These are phyloP conservation scores for Coniochaeta pulveracea DNA, from an alignment of 2,329 filamentous ascomycete species.

Conservation along the genomic window DNA sequence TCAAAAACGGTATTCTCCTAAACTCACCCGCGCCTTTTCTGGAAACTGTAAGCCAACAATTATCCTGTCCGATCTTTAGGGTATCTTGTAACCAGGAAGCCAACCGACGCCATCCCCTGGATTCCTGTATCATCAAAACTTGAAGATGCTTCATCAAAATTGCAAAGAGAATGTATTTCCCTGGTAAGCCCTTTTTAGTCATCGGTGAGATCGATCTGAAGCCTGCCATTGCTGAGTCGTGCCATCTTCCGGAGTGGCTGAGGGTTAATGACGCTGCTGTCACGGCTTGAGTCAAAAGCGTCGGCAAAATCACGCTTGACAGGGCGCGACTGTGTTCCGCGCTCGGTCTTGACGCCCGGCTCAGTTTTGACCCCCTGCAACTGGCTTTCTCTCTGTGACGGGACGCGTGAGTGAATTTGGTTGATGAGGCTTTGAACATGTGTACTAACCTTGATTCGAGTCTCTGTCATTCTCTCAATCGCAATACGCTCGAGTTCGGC, in stretches of 20 bases:
- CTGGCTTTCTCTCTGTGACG: too few species aligned
- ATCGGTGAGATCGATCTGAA: neutral
- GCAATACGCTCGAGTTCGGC: neutral
- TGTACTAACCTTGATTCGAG: conserved; percentile 1
- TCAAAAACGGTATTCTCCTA: too few species aligned
- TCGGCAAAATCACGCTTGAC: conserved; percentile 3
- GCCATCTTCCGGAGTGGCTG: neutral
- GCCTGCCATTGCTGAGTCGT: neutral
- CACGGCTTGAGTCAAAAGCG: neutral
- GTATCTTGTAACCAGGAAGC: too few species aligned
- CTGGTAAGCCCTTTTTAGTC: neutral
- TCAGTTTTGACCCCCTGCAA: neutral
- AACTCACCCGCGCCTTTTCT: too few species aligned
- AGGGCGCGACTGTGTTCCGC: too few species aligned
- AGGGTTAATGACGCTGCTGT: neutral
- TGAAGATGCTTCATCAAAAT: too few species aligned
- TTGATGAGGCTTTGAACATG: too few species aligned
- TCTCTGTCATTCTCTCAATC: neutral
- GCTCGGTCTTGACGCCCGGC: neutral
- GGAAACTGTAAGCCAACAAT: too few species aligned
- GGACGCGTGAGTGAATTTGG: too few species aligned
- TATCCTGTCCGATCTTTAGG: too few species aligned
- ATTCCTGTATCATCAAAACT: too few species aligned
- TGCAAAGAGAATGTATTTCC: too few species aligned
- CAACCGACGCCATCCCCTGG: neutral